These are phyloP conservation scores for Protomyces inundatus DNA, from an alignment of 1,139 yeast genomes.

Conservation along the genomic window DNA sequence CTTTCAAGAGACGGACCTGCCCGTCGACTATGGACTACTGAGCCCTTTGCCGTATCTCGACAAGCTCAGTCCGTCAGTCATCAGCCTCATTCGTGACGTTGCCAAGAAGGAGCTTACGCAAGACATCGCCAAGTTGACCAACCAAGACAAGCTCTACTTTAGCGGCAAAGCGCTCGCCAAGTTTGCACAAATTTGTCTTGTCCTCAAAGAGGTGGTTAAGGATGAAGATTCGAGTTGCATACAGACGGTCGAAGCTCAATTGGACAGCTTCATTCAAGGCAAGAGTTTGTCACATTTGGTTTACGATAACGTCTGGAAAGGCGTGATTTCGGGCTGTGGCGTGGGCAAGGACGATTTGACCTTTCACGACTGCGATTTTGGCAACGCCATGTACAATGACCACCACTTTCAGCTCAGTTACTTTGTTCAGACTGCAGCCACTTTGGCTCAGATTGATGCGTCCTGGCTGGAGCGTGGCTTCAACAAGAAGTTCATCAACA, in stretches of 20 bases:
- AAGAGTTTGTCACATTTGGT: slow-evolving; percentile 55
- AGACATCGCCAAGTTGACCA: slow-evolving; percentile 51
- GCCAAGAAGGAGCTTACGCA: slow-evolving; percentile 57
- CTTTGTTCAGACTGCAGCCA: slow-evolving; percentile 70
- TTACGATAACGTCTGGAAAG: slow-evolving; percentile 64
- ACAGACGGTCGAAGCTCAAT: slow-evolving; percentile 50
- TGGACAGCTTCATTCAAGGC: slow-evolving; percentile 49
- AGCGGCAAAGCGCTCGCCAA: slow-evolving; percentile 72
- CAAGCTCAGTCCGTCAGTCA: slow-evolving; percentile 49
- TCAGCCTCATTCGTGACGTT: slow-evolving; percentile 46
- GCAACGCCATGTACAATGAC: slow-evolving; percentile 66
- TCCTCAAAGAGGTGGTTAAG: slow-evolving; percentile 54
- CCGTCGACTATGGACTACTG: slow-evolving; percentile 42
- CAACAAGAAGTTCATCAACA: slow-evolving; percentile 61
- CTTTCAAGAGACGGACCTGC: slow-evolving; percentile 56
- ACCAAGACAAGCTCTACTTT: slow-evolving; percentile 52
- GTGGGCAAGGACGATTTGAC: slow-evolving; percentile 45
- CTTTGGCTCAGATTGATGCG: slow-evolving; percentile 60
- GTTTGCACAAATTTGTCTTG: slow-evolving; percentile 64
- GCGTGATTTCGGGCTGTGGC: slow-evolving; percentile 56
- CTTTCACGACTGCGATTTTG: slow-evolving; percentile 52
- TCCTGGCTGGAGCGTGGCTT: slow-evolving; percentile 54
- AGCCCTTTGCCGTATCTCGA: slow-evolving; percentile 40
- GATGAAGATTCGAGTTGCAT: slow-evolving; percentile 50
- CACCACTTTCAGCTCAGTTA: slow-evolving; percentile 82